Base-by-base conservation (phyloP, 768 basidiomycete genomes). In the Lactarius trivialis region DNA sequence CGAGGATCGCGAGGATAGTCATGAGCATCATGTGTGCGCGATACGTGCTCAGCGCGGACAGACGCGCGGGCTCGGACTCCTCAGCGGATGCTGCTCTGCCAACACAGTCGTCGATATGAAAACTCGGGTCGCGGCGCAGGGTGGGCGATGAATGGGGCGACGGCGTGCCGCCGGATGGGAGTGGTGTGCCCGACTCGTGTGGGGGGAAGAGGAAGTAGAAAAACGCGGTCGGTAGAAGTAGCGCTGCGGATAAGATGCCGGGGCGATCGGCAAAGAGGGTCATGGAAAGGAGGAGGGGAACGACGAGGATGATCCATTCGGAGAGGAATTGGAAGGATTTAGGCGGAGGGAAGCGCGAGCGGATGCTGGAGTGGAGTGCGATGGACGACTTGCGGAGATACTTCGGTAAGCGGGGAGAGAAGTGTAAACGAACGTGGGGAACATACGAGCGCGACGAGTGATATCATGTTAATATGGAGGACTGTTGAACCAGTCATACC, bases 21-120 rank as follows among this genome's bases (percentile, higher is more conserved):
- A 98, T 84, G 21, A 97, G 76, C 81, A 98, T 88, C 94, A 98
- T 95, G 70, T 97, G 91, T 3, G 94, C 86, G 50, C 97, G 79
- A 71, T 96, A 98, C 0, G 87, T 83, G 12, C 93, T 91, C 60
- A 99, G 72, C 43, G 92, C 87, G 0, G 92, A 84, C 51, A 93
- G 74, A 2, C 79, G 80, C n/a, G 76, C 66, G 32, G 71, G 62
- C 15, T 56, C 48, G 37, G 54, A 48, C 4, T 50, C 30, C 3
- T 33, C 55, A 2, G 36, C 37, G 6, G 45, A 34, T 3, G 51
- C 33, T 24, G 50, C 24, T n/a, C 17, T 51, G 48, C 19, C 5
- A 6, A 8, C 9, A 3, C 39, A 4, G 8, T 63, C 24, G 34
- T 58, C 61, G 36, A 19, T 26, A 45, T 26, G 63, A 65, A 49